Conservation (phyloP, 2,329 filamentous ascomycete genomes). For the Colletotrichum gigasporum region DNA sequence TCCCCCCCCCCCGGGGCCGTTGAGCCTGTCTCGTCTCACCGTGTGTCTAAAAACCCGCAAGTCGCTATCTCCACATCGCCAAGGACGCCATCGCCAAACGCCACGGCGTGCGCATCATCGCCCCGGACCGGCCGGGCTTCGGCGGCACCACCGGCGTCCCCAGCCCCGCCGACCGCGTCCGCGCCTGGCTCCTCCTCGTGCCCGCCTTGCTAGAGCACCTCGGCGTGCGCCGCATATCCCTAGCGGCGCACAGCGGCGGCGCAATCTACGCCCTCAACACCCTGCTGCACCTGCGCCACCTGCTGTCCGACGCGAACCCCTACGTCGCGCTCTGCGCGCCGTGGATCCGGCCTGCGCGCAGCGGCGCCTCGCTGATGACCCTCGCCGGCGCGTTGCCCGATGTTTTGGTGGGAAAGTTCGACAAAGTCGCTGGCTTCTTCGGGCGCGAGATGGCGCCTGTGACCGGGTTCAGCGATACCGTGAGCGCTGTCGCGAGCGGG, state of each 20-base stretch:
- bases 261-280: conserved; percentile 42
- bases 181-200: conserved; percentile 41
- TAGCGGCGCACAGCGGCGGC: conserved; percentile 43
- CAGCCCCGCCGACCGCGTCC: conserved; percentile 31
- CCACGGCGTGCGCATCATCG: conserved; percentile 44
- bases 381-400: conserved; percentile 36
- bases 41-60: no score
- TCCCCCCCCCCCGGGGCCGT: no score
- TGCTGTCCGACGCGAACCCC: conserved; percentile 36
- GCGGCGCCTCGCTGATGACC: conserved; percentile 33
- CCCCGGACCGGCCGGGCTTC: conserved; percentile 46
- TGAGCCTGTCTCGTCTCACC: no score
- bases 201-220: conserved; percentile 45
- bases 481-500: conserved; percentile 4
- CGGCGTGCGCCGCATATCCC: conserved; percentile 39
- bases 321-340: conserved; percentile 42
- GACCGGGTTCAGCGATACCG: conserved; percentile 20
- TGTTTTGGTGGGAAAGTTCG: conserved; percentile 31
- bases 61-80: conserved; percentile 37
- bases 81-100: conserved; percentile 44
- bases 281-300: conserved; percentile 39
- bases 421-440: conserved; percentile 35
- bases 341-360: conserved; percentile 42
- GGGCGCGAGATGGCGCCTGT: conserved; percentile 33
- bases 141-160: conserved; percentile 41